These are phyloP conservation scores for Pyrenochaeta sp. DNA, from an alignment of 2,329 filamentous ascomycete species.

Conservation along the genomic window DNA sequence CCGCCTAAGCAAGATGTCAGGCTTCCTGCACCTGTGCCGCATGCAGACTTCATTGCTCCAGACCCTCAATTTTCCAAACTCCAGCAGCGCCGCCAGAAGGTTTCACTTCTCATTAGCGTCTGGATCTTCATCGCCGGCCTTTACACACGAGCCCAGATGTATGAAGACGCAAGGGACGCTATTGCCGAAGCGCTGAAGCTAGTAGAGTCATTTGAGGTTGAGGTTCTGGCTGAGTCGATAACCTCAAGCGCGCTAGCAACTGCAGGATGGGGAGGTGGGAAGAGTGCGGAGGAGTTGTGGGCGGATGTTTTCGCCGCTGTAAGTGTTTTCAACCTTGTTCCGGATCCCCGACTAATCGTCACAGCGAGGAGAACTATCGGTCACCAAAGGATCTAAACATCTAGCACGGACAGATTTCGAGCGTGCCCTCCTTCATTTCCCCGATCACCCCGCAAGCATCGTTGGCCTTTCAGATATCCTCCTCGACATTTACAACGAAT, in stretches of 20 bases:
- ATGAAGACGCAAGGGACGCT: constrained; percentile 80
- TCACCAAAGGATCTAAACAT: constrained; percentile 69
- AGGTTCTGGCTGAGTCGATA: constrained; percentile 68
- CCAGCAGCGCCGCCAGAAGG: constrained; percentile 63
- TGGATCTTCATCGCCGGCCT: constrained; percentile 92
- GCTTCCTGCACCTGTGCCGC: constrained; percentile 51
- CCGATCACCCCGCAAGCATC: constrained; percentile 80
- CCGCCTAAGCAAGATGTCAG: constrained; percentile 54
- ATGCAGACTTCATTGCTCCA: constrained; percentile 40
- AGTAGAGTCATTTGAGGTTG: constrained; percentile 72
- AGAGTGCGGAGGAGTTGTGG: constrained; percentile 83
- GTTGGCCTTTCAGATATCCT: constrained; percentile 85
- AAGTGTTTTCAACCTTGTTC: constrained; percentile 43
- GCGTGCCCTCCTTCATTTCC: constrained; percentile 77
- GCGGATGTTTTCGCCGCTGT: constrained; percentile 85
- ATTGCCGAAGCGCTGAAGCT: constrained; percentile 82
- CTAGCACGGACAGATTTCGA: constrained; percentile 81
- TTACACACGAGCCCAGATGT: constrained; percentile 81
- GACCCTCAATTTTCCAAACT: constrained; percentile 59
- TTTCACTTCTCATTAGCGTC: constrained; percentile 73
- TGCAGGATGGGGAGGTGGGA: constrained; percentile 78
- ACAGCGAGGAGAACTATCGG: constrained; percentile 72
- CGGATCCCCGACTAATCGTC: too few relatives aligned
- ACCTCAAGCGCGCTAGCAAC: constrained; percentile 68
- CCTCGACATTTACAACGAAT: constrained; percentile 80